Percentiles rank a stretch among this genome's conserved stretches.
Conservation (phyloP, 2,329 filamentous ascomycete species). For the Phialophora macrospora region DNA sequence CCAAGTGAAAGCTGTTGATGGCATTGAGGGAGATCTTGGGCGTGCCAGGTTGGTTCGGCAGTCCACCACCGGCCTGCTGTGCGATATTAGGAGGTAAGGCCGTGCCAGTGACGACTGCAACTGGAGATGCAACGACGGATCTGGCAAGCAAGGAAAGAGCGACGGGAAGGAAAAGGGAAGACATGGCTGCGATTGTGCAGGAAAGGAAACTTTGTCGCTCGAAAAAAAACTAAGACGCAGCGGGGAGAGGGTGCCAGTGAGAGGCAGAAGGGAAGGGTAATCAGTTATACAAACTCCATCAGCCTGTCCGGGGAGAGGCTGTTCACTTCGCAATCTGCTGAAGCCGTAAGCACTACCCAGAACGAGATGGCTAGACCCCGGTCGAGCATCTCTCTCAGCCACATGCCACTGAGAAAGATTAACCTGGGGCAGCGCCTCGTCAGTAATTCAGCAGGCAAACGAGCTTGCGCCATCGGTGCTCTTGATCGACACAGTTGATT, state of each 20-base stretch:
- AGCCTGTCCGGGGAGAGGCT: constrained; percentile 13
- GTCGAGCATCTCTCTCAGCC: constrained; percentile 18
- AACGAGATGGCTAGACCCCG: constrained; percentile 6
- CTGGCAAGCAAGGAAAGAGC: constrained; percentile 23
- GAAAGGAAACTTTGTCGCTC: constrained; percentile 9
- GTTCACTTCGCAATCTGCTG: constrained; percentile 23
- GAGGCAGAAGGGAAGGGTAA: constrained; percentile 1
- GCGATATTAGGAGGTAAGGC: constrained; percentile 28
- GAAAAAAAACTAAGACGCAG: constrained; percentile 5
- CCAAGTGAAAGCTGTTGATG: constrained; percentile 37
- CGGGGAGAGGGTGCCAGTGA: not conserved
- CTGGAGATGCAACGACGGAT: constrained; percentile 23
- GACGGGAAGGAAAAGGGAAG: constrained; percentile 24
- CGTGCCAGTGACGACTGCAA: constrained; percentile 23
- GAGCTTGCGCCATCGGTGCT: not conserved
- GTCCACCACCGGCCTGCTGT: constrained; percentile 29
- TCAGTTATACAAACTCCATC: constrained; percentile 22
- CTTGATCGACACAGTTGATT: not conserved
- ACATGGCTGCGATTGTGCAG: constrained; percentile 23
- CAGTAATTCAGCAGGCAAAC: not conserved
- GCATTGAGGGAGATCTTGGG: constrained; percentile 22
- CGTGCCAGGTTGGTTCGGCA: constrained; percentile 21
- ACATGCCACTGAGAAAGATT: constrained; percentile 11
- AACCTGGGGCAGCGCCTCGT: not conserved
- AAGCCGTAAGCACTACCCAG: constrained; percentile 32